phyloP scores from a whole-genome alignment of 164 flowering plant species.

The Aristolochia contorta region DNA sequence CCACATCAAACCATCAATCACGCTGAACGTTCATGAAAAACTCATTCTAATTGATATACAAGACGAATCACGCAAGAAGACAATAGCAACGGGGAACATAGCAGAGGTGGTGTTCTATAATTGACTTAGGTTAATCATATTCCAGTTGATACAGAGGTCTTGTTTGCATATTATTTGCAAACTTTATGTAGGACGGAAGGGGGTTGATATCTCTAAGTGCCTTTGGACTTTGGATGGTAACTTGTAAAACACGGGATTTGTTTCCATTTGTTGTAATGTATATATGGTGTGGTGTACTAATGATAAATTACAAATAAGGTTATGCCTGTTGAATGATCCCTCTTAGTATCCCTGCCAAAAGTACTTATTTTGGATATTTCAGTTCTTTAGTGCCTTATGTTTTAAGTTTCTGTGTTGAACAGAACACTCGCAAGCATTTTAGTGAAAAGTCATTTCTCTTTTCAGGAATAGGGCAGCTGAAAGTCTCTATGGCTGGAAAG shows the following conservation, averaged over 20 bases:
- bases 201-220: no score
- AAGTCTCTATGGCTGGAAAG: conserved; percentile 68
- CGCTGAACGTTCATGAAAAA: background rate
- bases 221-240: no score
- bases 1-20: background rate
- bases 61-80: no score
- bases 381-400: background rate
- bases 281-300: background rate
- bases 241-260: no score
- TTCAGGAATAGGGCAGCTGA: conserved; percentile 78
- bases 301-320: background rate
- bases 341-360: background rate
- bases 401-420: background rate
- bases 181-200: no score
- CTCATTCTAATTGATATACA: background rate
- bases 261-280: no score
- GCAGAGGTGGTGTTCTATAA: no score
- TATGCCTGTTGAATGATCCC: background rate
- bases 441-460: conserved; percentile 5
- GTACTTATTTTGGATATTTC: background rate
- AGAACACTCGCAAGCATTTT: background rate
- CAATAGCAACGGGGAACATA: no score
- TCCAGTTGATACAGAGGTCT: no score
- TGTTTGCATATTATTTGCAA: no score
- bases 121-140: no score